phyloP scores from a whole-genome alignment of 2,329 filamentous ascomycete species.

The Fusarium nygamai region DNA sequence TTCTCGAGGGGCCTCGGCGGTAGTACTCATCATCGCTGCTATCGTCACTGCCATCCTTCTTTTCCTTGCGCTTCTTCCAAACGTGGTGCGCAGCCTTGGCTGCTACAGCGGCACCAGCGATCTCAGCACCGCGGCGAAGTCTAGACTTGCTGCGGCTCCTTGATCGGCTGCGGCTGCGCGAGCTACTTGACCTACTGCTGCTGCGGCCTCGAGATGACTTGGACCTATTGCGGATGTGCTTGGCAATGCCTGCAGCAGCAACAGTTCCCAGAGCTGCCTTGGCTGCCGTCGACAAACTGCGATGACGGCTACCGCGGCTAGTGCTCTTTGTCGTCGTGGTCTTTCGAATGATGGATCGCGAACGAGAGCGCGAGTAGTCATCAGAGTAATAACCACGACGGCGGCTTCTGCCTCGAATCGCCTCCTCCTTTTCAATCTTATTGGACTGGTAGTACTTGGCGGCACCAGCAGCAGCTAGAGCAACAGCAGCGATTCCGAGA shows the following conservation, averaged over 20 bases:
- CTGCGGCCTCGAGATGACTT: slow-evolving; percentile 47
- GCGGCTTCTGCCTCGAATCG: slow-evolving; percentile 64
- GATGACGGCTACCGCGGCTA: slow-evolving; percentile 50
- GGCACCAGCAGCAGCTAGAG: slow-evolving; percentile 71
- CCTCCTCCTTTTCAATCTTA: slow-evolving; percentile 69
- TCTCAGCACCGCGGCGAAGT: slow-evolving; percentile 66
- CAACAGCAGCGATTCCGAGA: slow-evolving; percentile 70
- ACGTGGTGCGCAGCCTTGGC: slow-evolving; percentile 70
- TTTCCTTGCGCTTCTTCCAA: slow-evolving; percentile 69
- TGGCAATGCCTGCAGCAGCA: slow-evolving; percentile 66
- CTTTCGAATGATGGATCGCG: slow-evolving; percentile 51
- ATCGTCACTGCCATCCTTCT: slow-evolving; percentile 59
- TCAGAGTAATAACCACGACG: slow-evolving; percentile 55
- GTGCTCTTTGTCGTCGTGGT: slow-evolving; percentile 51
- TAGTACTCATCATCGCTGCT: slow-evolving; percentile 51
- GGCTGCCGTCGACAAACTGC: slow-evolving; percentile 60
- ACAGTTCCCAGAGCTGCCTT: slow-evolving; percentile 68
- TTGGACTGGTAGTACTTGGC: slow-evolving; percentile 71
- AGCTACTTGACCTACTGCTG: slow-evolving; percentile 38
- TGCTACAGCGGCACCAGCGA: slow-evolving; percentile 68
- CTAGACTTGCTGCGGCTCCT: slow-evolving; percentile 56
- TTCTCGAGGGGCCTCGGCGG: slow-evolving; percentile 49
- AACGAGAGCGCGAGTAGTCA: slow-evolving; percentile 57
- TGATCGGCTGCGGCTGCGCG: slow-evolving; percentile 30
- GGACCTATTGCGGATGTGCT: slow-evolving; percentile 67